Base-by-base conservation (phyloP, 495 filamentous ascomycete species). In the Aspergillus homomorphus region DNA sequence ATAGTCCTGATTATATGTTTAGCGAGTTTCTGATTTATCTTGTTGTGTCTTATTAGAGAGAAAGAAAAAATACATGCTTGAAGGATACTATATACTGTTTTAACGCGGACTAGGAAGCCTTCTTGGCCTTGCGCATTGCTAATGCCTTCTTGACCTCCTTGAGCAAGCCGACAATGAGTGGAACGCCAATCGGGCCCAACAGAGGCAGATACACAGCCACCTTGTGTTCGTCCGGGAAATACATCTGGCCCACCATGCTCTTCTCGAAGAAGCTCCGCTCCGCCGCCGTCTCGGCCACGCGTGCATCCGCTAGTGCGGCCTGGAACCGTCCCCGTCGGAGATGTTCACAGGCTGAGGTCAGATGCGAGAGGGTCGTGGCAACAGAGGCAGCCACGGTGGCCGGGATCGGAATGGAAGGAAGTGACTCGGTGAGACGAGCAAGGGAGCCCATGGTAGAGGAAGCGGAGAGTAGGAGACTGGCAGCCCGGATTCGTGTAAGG, bases 191-290 rank as follows among this genome's bases (percentile, higher is more conserved):
- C 1, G 95, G 94, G 1, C 95, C 94, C 51, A 98, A 73, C 15
- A 98, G 73, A 15, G 94, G 94, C 61, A 98, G 68, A 66, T 98
- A 98, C 14, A 98, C 94, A 0, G 94, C 95, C n/a, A 98, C 82
- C 73, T 98, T 98, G 67, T 98, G 94, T 73, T 98, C 94, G 66
- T 98, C 95, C 1, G 94, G 94, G 71, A 91, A 98, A 82, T 89
- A 97, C 60, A 97, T 87, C 74, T 98, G 94, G 0, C 94, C 94
- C 44, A 98, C 94, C 94, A 98, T 98, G 66, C 89, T 95, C 72
- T 95, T 96, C 77, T 98, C 95, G 65, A 98, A 98, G 72, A 98
- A 98, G 3, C 92, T 94, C 52, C 87, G 87, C 73, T 98, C 95
- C 0, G 91, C 94, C 65, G 95, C 90, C 2, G 80, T 81, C 69